phyloP scores from a whole-genome alignment of 805 yeast species.

The Schizosaccharomyces osmophilus region DNA sequence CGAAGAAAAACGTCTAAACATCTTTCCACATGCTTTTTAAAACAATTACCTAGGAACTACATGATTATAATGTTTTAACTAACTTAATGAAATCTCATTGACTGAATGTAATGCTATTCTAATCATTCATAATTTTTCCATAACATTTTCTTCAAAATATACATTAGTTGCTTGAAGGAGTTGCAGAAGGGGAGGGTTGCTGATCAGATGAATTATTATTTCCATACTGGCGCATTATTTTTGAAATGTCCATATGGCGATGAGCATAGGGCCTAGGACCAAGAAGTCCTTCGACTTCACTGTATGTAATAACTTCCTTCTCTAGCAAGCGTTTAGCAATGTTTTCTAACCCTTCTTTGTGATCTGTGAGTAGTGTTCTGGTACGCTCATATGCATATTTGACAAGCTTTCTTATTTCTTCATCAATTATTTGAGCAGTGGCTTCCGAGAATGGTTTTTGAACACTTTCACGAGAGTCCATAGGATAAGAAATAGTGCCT shows the following conservation, averaged over 20 bases:
- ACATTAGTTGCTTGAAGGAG: too few relatives aligned
- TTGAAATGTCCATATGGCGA: background rate
- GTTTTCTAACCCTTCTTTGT: conserved; percentile 47
- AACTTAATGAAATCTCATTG: too few relatives aligned
- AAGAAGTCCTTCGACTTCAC: conserved; percentile 68
- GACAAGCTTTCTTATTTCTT: conserved; percentile 58
- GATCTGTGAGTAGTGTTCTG: conserved; percentile 38
- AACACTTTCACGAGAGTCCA: conserved; percentile 32
- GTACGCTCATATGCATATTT: conserved; percentile 54
- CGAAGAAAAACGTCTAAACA: too few relatives aligned
- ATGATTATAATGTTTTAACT: too few relatives aligned
- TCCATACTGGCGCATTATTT: background rate
- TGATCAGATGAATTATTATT: background rate
- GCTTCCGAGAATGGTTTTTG: conserved; percentile 78
- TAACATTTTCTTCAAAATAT: too few relatives aligned
- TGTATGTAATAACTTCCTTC: conserved; percentile 80
- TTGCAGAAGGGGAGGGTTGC: background rate
- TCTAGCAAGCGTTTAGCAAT: conserved; percentile 69
- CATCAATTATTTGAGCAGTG: conserved; percentile 59
- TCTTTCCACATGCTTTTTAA: too few relatives aligned
- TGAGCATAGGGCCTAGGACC: conserved; percentile 56
- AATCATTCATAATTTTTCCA: too few relatives aligned
- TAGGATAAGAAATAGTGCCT: conserved; percentile 63
- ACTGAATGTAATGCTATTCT: too few relatives aligned
- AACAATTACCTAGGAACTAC: too few relatives aligned